These are phyloP conservation scores for Colletotrichum graminicola DNA, from an alignment of 2,329 filamentous ascomycete genomes.

Conservation along the genomic window DNA sequence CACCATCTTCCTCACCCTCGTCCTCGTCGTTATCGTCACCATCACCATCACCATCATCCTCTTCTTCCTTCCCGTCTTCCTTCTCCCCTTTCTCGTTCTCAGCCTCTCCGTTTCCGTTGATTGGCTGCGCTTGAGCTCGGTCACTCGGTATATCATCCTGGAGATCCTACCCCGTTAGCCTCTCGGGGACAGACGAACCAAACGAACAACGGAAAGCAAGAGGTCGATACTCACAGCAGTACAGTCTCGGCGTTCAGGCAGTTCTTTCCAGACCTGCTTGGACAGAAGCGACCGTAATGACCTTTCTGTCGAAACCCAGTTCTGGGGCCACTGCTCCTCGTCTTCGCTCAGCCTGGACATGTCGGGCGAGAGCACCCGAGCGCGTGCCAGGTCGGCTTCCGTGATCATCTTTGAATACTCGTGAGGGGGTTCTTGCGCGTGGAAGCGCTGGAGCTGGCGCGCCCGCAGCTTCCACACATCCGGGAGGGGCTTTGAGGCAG, in stretches of 20 bases:
- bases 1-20: too few relatives aligned
- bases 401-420: background rate
- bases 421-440: background rate
- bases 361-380: background rate
- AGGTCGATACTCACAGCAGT: background rate
- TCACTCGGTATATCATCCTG: too few relatives aligned
- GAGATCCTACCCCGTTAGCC: too few relatives aligned
- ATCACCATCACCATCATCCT: too few relatives aligned
- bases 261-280: background rate
- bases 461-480: background rate
- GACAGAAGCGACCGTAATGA: background rate
- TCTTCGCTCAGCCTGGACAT: background rate
- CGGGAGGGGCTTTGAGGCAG: too few relatives aligned
- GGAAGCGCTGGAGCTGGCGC: background rate
- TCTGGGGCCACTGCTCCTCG: background rate
- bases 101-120: too few relatives aligned
- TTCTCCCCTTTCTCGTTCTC: too few relatives aligned
- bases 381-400: background rate
- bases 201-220: background rate
- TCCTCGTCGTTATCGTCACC: too few relatives aligned
- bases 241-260: too few relatives aligned
- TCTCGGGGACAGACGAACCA: too few relatives aligned
- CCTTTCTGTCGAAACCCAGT: background rate
- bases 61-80: too few relatives aligned
- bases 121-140: too few relatives aligned